A percentile compares a stretch with the other conserved stretches of the same genome.
Conservation (phyloP, 2,329 filamentous ascomycete genomes). For the Mycosphaerella sp. region DNA sequence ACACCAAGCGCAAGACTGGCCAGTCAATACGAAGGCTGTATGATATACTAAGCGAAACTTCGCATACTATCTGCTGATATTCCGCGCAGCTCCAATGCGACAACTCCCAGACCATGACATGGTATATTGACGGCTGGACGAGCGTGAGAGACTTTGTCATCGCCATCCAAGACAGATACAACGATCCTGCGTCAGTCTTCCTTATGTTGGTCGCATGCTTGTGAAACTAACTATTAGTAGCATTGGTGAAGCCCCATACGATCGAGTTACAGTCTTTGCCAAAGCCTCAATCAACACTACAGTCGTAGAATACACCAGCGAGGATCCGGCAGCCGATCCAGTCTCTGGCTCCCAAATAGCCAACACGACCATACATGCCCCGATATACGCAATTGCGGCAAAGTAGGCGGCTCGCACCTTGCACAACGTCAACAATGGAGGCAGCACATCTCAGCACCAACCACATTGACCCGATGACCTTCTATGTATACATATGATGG, state of each 20-base stretch:
- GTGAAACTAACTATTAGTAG: conserved; percentile 18
- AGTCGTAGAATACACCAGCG: conserved; percentile 12
- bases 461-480: neutral
- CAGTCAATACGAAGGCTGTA: conserved; percentile 11
- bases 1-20: conserved; percentile 20
- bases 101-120: conserved; percentile 23
- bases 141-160: conserved; percentile 24
- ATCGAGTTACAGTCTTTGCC: conserved; percentile 28
- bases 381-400: conserved; percentile 16
- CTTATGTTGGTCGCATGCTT: neutral
- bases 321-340: neutral
- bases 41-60: neutral
- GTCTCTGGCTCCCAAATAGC: conserved; percentile 15
- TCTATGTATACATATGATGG: too few species aligned
- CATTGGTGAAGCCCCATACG: conserved; percentile 29
- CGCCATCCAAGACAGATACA: conserved; percentile 26
- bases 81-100: conserved; percentile 18
- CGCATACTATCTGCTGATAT: conserved; percentile 1
- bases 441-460: neutral
- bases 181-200: conserved; percentile 27
- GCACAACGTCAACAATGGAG: neutral
- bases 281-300: conserved; percentile 17
- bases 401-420: neutral
- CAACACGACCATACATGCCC: conserved; percentile 12
- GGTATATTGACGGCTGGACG: conserved; percentile 22